phyloP scores from a whole-genome alignment of 2,329 filamentous ascomycete species.

The Talaromyces sp. region DNA sequence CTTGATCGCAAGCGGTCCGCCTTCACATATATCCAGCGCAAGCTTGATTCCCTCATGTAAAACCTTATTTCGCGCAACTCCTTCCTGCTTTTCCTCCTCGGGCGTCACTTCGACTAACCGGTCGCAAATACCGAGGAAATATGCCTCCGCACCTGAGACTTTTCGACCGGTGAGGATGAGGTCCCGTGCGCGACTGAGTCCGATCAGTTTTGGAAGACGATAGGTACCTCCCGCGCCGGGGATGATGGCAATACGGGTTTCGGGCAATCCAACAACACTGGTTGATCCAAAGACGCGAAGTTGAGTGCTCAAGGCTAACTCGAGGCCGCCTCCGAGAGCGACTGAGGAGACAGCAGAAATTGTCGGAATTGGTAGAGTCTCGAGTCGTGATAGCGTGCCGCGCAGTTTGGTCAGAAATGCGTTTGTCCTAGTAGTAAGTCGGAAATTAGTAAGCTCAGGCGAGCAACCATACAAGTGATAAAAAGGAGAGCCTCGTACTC shows the following conservation, averaged over 20 bases:
- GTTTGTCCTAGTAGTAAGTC: conserved; percentile 61
- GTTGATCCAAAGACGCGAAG: conserved; percentile 82
- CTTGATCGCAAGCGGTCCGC: conserved; percentile 77
- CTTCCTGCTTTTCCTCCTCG: conserved; percentile 50
- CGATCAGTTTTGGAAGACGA: conserved; percentile 77
- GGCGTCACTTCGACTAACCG: conserved; percentile 76
- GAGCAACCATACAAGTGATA: too few relatives aligned
- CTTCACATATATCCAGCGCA: conserved; percentile 82
- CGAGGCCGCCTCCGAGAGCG: conserved; percentile 88
- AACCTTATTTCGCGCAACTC: conserved; percentile 62
- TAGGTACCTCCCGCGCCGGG: conserved; percentile 92
- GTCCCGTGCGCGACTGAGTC: conserved; percentile 76
- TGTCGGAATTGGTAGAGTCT: conserved; percentile 77
- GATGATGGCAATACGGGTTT: conserved; percentile 89
- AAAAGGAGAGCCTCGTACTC: conserved; percentile 58
- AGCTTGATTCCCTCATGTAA: conserved; percentile 73
- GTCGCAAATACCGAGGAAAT: conserved; percentile 86
- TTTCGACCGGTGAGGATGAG: conserved; percentile 86
- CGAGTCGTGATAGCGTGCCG: conserved; percentile 68
- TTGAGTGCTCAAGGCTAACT: conserved; percentile 84
- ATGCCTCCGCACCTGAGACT: conserved; percentile 78
- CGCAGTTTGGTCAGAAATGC: conserved; percentile 76
- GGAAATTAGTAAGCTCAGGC: not conserved
- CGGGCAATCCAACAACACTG: conserved; percentile 76
- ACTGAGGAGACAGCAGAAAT: conserved; percentile 82